Percentiles rank a stretch among this genome's conserved stretches.
These are phyloP conservation scores for Globisporangium echinulatum DNA, from an alignment of 352 stramenopile genomes.

Conservation along the genomic window DNA sequence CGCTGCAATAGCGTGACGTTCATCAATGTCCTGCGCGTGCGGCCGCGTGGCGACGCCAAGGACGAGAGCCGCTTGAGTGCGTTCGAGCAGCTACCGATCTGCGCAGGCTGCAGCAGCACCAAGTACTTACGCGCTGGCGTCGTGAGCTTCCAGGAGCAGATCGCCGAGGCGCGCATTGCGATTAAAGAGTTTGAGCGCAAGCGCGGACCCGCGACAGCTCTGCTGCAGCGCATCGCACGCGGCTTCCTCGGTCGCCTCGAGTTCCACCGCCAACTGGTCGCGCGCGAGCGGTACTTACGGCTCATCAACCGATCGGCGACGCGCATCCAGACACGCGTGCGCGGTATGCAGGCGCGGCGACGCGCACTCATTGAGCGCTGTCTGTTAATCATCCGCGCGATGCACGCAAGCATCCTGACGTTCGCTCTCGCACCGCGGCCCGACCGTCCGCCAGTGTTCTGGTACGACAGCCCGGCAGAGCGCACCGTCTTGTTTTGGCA, in stretches of 20 bases:
- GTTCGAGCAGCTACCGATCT: conserved; percentile 59
- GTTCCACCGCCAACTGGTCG: conserved; percentile 37
- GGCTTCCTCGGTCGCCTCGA: conserved; percentile 56
- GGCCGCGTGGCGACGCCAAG: conserved; percentile 6
- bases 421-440: conserved; percentile 26
- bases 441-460: conserved; percentile 57
- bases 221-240: conserved; percentile 57
- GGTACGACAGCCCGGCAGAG: conserved; percentile 64
- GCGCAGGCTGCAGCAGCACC: conserved; percentile 56
- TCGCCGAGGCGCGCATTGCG: conserved; percentile 49
- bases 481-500: conserved; percentile 61
- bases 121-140: conserved; percentile 64
- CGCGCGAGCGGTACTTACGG: conserved; percentile 38
- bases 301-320: conserved; percentile 46
- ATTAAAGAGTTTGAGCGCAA: conserved; percentile 64
- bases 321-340: conserved; percentile 50
- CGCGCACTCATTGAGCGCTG: conserved; percentile 62
- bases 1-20: conserved; percentile 77
- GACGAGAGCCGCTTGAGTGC: conserved; percentile 15
- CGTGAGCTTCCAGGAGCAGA: conserved; percentile 73
- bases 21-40: conserved; percentile 53
- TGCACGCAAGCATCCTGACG: conserved; percentile 45
- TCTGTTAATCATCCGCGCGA: conserved; percentile 43
- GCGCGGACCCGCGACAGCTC: conserved; percentile 35
- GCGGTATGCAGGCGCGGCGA: conserved; percentile 52